A percentile compares a stretch with the other conserved stretches of the same genome.
Evolutionary conservation across 129 eudicot species (phyloP).

Genomic region (Helianthus tuberosus): DNA sequence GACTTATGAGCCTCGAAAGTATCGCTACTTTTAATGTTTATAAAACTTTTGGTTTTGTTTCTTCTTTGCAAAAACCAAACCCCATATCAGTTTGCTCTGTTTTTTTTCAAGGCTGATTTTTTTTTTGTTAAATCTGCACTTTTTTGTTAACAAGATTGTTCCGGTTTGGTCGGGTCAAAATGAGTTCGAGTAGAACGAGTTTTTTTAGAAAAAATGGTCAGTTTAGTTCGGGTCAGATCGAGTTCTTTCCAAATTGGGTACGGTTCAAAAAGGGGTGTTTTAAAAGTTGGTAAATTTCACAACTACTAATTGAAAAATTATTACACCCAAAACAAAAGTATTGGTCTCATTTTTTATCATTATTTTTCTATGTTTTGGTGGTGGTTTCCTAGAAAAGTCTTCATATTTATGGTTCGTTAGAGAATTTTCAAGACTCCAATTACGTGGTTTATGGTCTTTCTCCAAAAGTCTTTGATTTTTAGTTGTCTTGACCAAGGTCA

Average conservation of each 20-base stretch:
- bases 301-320: too few relatives aligned
- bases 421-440: neutral
- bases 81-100: neutral
- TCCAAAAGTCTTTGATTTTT: neutral
- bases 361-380: neutral
- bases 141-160: too few relatives aligned
- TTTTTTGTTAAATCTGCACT: too few relatives aligned
- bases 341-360: neutral
- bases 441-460: slow-evolving; percentile 14
- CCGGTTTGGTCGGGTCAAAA: too few relatives aligned
- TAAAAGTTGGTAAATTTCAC: too few relatives aligned
- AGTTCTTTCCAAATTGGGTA: too few relatives aligned
- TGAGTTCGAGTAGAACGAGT: too few relatives aligned
- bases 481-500: slow-evolving; percentile 9
- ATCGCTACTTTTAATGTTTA: neutral
- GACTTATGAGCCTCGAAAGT: slow-evolving; percentile 2
- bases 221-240: too few relatives aligned
- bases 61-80: neutral
- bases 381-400: neutral
- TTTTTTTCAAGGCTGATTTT: too few relatives aligned
- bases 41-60: neutral
- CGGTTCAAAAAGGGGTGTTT: too few relatives aligned
- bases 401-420: neutral
- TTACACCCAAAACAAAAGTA: too few relatives aligned
- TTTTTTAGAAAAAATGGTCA: too few relatives aligned